phyloP scores from a whole-genome alignment of 2,329 filamentous ascomycete genomes.

The Talaromyces sp. region DNA sequence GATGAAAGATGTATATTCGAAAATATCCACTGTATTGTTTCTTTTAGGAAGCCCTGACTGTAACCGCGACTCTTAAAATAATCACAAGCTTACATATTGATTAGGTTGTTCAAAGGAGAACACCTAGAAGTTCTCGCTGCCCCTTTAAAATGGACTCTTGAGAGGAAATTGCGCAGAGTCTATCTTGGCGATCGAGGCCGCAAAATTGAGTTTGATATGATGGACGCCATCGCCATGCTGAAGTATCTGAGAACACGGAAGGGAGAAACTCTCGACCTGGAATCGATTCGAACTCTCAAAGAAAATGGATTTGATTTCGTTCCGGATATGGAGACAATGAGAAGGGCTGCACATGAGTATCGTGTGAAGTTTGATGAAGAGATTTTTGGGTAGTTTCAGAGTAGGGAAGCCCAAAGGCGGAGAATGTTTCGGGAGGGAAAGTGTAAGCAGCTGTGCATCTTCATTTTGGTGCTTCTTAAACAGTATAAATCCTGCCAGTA shows the following conservation, averaged over 20 bases:
- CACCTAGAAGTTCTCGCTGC: conserved; percentile 34
- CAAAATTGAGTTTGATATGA: conserved; percentile 32
- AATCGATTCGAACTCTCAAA: conserved; percentile 32
- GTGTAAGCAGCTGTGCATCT: too few relatives aligned
- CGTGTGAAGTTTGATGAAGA: conserved; percentile 28
- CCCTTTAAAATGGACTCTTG: conserved; percentile 40
- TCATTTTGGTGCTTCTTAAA: too few relatives aligned
- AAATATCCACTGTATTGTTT: too few relatives aligned
- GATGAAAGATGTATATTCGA: too few relatives aligned
- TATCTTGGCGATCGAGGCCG: conserved; percentile 23
- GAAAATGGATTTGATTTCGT: conserved; percentile 32
- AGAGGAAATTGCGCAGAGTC: conserved; percentile 38
- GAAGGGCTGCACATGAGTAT: conserved; percentile 32
- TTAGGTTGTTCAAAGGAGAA: conserved; percentile 32
- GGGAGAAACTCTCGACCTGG: conserved; percentile 26
- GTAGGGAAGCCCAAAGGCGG: too few relatives aligned
- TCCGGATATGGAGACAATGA: conserved; percentile 33
- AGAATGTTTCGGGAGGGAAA: too few relatives aligned
- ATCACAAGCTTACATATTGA: too few relatives aligned
- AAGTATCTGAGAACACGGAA: conserved; percentile 27
- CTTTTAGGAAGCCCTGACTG: too few relatives aligned
- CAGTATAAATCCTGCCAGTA: conserved; percentile 30
- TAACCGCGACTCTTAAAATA: too few relatives aligned
- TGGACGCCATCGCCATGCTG: conserved; percentile 34
- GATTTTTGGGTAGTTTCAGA: conserved; percentile 26